Evolutionary conservation across 345 rosid species (phyloP).

Genomic region (Bruguiera parviflora): DNA sequence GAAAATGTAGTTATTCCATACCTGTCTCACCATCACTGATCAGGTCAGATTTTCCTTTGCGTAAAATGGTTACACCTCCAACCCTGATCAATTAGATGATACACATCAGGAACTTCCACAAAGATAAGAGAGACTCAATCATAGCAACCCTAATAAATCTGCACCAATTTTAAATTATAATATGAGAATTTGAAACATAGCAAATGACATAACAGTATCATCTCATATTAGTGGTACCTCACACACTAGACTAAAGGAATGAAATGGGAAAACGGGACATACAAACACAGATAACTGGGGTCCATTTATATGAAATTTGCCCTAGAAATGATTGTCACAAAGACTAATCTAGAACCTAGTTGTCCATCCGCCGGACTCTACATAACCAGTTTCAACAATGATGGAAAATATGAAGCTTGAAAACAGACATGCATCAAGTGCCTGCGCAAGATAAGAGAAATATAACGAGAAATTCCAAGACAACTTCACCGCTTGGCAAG

Average conservation of each 20-base stretch:
- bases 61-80: constrained; percentile 77
- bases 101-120: constrained; percentile 13
- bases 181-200: no score
- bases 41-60: constrained; percentile 83
- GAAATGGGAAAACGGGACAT: neutral
- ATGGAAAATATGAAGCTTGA: no score
- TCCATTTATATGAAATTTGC: neutral
- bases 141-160: neutral
- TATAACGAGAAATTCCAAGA: constrained; percentile 3
- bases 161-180: neutral
- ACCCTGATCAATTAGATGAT: constrained; percentile 42
- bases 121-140: constrained; percentile 1
- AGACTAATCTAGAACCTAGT: no score
- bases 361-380: no score
- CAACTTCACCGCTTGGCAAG: constrained; percentile 62
- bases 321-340: no score
- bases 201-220: no score
- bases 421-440: neutral
- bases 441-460: neutral
- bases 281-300: neutral
- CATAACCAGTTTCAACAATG: neutral
- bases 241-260: no score
- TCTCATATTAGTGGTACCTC: no score
- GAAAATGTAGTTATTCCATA: constrained; percentile 20
- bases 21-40: constrained; percentile 75